Evolutionary conservation across 805 yeast species (phyloP).

Genomic region (Wickerhamiella slavikovae): DNA sequence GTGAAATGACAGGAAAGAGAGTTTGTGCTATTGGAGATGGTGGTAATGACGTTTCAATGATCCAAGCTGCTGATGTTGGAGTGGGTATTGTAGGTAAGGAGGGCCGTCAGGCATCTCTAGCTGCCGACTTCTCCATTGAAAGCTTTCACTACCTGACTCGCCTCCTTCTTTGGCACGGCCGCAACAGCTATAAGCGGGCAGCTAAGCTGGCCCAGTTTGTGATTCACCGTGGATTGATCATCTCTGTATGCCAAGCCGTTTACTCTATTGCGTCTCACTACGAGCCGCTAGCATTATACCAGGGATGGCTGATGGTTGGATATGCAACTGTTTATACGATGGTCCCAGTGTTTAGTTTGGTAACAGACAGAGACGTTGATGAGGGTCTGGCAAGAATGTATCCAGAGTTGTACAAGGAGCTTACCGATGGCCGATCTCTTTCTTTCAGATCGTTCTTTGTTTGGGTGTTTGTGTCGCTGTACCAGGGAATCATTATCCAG

Average conservation of each 20-base stretch:
- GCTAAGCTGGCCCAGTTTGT: constrained; percentile 92
- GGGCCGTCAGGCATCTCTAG: constrained; percentile 90
- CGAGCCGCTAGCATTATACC: constrained; percentile 85
- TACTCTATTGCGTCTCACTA: constrained; percentile 69
- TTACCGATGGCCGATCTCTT: constrained; percentile 70
- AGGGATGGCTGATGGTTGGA: constrained; percentile 97
- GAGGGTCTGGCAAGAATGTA: constrained; percentile 74
- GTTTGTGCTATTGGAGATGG: constrained; percentile 99
- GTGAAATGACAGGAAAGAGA: constrained; percentile 61
- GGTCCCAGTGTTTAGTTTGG: constrained; percentile 93
- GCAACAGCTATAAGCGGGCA: constrained; percentile 88
- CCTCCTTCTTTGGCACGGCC: constrained; percentile 87
- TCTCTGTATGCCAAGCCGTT: constrained; percentile 88
- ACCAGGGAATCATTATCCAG: constrained; percentile 78
- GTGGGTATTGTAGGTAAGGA: constrained; percentile 98
- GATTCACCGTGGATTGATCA: constrained; percentile 86
- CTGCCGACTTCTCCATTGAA: constrained; percentile 88
- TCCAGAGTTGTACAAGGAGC: constrained; percentile 87
- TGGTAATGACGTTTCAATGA: constrained; percentile 98
- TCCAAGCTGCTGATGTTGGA: constrained; percentile 96
- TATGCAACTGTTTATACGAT: constrained; percentile 92
- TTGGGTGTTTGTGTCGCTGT: constrained; percentile 80
- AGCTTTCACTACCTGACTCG: constrained; percentile 81
- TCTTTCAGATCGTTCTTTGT: constrained; percentile 75
- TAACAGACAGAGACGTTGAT: constrained; percentile 76